These are phyloP conservation scores for Exophiala dermatitidis DNA, from an alignment of 2,329 filamentous ascomycete genomes.

Conservation along the genomic window DNA sequence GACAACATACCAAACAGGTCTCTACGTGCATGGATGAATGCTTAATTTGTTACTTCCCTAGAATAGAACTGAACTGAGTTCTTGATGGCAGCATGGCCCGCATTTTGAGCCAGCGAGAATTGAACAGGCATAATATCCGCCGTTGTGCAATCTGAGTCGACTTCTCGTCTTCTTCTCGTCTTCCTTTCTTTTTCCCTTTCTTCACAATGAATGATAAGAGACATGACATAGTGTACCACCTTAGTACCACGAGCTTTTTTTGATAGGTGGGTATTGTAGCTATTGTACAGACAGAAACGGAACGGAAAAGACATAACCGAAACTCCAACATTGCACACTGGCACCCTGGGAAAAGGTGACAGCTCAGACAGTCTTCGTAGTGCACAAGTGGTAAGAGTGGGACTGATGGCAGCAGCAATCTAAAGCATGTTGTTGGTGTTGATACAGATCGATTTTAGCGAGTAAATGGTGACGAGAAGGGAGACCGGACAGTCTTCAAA, in stretches of 20 bases:
- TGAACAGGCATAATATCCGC: background rate
- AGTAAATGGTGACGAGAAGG: slow-evolving; percentile 24
- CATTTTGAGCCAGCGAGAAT: background rate
- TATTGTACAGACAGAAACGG: slow-evolving; percentile 4
- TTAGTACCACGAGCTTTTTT: no score
- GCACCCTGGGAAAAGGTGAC: background rate
- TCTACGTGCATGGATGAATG: slow-evolving; percentile 5
- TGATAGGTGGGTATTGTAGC: background rate
- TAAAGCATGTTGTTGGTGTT: slow-evolving; percentile 6
- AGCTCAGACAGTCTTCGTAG: background rate
- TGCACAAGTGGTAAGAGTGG: background rate
- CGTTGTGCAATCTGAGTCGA: no score
- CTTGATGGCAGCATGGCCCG: background rate
- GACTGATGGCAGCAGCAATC: slow-evolving; percentile 1
- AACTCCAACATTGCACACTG: background rate
- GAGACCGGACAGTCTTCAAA: slow-evolving; percentile 25
- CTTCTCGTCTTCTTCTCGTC: no score
- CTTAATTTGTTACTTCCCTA: slow-evolving; percentile 3
- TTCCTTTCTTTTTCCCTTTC: no score
- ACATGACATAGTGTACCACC: no score
- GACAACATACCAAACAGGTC: background rate
- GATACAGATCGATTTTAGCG: slow-evolving; percentile 14
- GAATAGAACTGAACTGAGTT: slow-evolving; percentile 2
- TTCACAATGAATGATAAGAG: background rate
- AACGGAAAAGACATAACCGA: background rate